Base-by-base conservation (phyloP, 306 rosid species). In the Begonia peltatifolia region DNA sequence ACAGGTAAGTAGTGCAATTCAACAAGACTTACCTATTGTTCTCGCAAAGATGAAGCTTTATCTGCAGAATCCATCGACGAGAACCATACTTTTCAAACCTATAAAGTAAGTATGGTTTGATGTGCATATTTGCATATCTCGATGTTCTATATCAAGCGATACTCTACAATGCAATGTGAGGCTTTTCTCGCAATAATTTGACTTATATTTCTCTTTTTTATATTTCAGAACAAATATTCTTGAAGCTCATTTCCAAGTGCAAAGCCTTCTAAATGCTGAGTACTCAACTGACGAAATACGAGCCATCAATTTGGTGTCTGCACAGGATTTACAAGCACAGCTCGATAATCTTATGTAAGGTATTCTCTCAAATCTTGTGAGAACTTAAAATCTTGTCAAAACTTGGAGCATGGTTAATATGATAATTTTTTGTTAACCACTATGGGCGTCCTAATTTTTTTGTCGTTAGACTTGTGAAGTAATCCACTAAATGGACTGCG, bases 31-130 rank as follows among this genome's bases (percentile, higher is more conserved):
- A 68, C 94, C 99, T 47, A 56, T 5, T 30, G 94, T 83, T 52
- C 83, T 75, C 70, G 79, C 35, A 15, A 90, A 83, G 75, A 90
- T 90, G 99, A 90, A 86, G 78, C 93, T 90, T 47, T 90, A 90
- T 76, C 80, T 90, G 63, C 95, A 80, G 65, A 90, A 90, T 66
- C 65, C 95, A 17, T 73, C 86, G 1, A 90, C 99, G 12, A 78
- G 94, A 61, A 83, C 81, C 41, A 90, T 86, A 71, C 94, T 90
- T 58, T 90, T 90, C 86, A 86, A 86, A 60, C 95, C 99, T 30
- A 90, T 90, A 65, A 83, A 81, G 97, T 85, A 75, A 76, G 95
- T 58, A n/a, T 2, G 14, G 14, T 12, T 44, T 44, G 12, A 44
- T 44, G 48, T n/a, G 48, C 9, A 44, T 44, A 11, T 10, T 44